Evolutionary conservation across 2,329 filamentous ascomycete genomes (phyloP), one percentile per base, ranked within the genome.

Genomic region (Fusarium sp.): DNA sequence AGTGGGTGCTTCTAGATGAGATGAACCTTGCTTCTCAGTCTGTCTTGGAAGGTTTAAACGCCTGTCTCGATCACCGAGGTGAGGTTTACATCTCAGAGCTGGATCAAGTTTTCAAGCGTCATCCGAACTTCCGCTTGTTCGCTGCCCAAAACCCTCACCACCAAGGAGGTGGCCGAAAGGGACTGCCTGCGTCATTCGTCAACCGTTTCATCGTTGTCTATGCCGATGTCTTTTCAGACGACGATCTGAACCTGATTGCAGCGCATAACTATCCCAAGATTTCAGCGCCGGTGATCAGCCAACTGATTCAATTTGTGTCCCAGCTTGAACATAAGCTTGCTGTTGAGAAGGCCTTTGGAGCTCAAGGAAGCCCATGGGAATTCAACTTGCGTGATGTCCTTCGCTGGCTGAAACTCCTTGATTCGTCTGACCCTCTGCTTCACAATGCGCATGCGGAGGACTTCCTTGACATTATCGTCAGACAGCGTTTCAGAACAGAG

Each of bases 11-110:
- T 26, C 83, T 99, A 0, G 95, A 99, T 72, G 95, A 99, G 80
- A 99, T 99, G 95, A 99, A 99, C 71, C 79, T 99, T 63, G 95
- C 96, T 2, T 98, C 94, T 0, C 95, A 99, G 74, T 96, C 94
- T 5, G 93, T 99, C 2, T 85, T 99, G 1, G 95, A 99, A 78
- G 96, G 95, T 62, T 81, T 99, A 29, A 99, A 99, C 68, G 94
- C 95, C 22, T 98, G 95, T 79, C 84, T 99, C 28, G 95, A 99
- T 75, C 96, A 99, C 75, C 88, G 96, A 76, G 94, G 95, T 56
- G 92, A 97, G 75, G 92, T 97, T 0, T 99, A 97, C 73, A 88
- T 99, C 57, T 92, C 95, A 1, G 96, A 99, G 73, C 84, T 99
- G 11, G 94, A 97, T 70, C 93, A 96, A 71, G 93, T 92, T 3